Percentiles rank a stretch among this genome's conserved stretches.
phyloP scores from a whole-genome alignment of 148 eudicot genomes.

The Simmondsia chinensis region DNA sequence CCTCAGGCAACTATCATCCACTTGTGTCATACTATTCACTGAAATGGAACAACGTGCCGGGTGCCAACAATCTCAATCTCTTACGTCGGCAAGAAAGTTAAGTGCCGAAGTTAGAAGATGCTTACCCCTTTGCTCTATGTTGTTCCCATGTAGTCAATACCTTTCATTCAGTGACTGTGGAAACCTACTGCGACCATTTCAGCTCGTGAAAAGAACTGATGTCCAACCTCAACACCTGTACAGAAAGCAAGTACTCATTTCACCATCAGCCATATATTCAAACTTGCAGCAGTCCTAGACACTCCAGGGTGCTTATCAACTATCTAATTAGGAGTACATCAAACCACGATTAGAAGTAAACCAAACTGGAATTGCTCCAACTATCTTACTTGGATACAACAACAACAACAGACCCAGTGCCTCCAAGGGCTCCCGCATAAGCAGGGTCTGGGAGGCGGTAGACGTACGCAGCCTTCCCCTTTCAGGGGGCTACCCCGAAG shows the following conservation, averaged over 20 bases:
- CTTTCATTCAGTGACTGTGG: constrained; percentile 84
- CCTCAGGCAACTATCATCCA: too few relatives aligned
- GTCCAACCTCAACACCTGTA: constrained; percentile 88
- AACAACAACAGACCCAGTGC: too few relatives aligned
- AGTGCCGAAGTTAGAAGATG: too few relatives aligned
- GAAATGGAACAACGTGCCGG: too few relatives aligned
- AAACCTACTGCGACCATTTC: constrained; percentile 91
- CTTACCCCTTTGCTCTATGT: constrained; percentile 26
- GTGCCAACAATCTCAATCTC: too few relatives aligned
- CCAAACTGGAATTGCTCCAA: constrained; percentile 79
- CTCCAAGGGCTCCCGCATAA: too few relatives aligned
- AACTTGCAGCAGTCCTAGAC: too few relatives aligned
- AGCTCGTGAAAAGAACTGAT: constrained; percentile 78
- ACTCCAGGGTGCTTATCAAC: not conserved
- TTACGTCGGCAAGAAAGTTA: too few relatives aligned
- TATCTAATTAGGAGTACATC: not conserved
- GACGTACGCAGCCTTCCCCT: too few relatives aligned
- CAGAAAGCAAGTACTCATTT: constrained; percentile 3
- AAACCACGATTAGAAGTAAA: not conserved
- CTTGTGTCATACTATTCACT: too few relatives aligned
- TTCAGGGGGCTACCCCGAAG: too few relatives aligned
- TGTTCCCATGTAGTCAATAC: constrained; percentile 67
- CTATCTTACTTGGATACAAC: constrained; percentile 31
- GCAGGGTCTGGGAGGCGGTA: too few relatives aligned
- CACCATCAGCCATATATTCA: not conserved